Base-by-base conservation (phyloP, 164 flowering plant genomes). In the Hamamelis virginiana region DNA sequence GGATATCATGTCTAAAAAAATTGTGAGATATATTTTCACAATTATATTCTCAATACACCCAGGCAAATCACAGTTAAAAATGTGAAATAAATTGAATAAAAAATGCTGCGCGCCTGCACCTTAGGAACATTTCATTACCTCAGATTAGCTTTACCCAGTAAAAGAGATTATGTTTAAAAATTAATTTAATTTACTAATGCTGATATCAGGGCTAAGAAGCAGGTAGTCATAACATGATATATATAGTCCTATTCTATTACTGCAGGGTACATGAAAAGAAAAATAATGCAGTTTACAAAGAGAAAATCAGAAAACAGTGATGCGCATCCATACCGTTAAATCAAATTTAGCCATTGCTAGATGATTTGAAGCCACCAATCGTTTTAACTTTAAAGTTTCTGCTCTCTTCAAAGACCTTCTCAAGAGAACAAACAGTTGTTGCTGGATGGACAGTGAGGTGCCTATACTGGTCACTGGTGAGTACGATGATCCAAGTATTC, bases 311-410 rank as follows among this genome's bases (percentile, higher is more conserved):
- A 0, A 27, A 26, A 14, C 3, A 62, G 25, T 21, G 23, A 9
- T 10, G 45, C 41, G 0, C 8, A 51, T 50, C 19, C 80, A 68
- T 78, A 92, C 98, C 82, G 76, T 82, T 61, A 92, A 74, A 74
- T 87, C 84, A 86, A 89, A 95, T 79, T 89, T 91, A 16, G 97
- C 97, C 88, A 91, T 78, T 9, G 89, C 87, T 72, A 95, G 94
- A 79, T 84, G 97, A 78, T 85, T 90, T 56, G 96, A 85, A 66
- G 96, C 91, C 74, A 95, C 90, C 65, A 92, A 77, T 44, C 86
- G 83, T 64, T 83, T 87, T 60, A 92, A 72, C 77, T 91, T 92
- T 73, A 95, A 78, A 73, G 77, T 84, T 59, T 95, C 99, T 28
- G 99, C 97, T 78, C 97, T 87, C 77, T 79, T 86, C 14, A 90